Evolutionary conservation across 495 filamentous ascomycete species (phyloP).

Genomic region (Saxophila tyrrhenica): DNA sequence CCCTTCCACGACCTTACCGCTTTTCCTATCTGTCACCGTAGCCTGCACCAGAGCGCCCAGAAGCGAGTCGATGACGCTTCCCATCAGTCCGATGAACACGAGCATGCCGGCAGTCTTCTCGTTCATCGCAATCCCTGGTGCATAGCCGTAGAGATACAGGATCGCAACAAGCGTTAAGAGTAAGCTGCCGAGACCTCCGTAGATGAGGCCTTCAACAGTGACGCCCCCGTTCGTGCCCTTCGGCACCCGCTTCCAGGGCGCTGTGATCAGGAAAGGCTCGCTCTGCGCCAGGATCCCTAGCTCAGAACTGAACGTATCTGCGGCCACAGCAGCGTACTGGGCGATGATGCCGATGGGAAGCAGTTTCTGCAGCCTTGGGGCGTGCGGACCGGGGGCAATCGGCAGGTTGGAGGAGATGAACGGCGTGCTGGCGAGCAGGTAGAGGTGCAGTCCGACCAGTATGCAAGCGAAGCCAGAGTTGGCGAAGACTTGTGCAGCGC

Average conservation of each 20-base stretch:
- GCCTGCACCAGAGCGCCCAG: conserved; percentile 78
- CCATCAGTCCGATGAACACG: conserved; percentile 59
- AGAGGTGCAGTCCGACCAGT: conserved; percentile 59
- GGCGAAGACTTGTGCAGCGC: conserved; percentile 79
- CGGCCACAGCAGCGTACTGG: conserved; percentile 79
- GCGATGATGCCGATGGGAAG: conserved; percentile 33
- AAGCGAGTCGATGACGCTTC: conserved; percentile 74
- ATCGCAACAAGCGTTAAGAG: conserved; percentile 56
- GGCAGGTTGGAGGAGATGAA: conserved; percentile 14
- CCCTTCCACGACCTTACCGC: conserved; percentile 82
- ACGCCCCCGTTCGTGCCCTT: conserved; percentile 90
- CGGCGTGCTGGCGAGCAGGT: conserved; percentile 36
- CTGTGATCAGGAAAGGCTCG: conserved; percentile 76
- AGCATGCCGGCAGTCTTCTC: conserved; percentile 46
- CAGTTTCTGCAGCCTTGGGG: conserved; percentile 21
- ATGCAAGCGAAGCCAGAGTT: conserved; percentile 73
- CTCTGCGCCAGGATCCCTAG: conserved; percentile 76
- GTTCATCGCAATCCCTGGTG: conserved; percentile 55
- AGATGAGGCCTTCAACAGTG: conserved; percentile 56
- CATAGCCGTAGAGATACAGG: conserved; percentile 30
- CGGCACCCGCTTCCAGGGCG: conserved; percentile 64
- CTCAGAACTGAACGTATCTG: conserved; percentile 93
- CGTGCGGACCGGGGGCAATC: conserved; percentile 1
- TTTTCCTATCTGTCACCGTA: conserved; percentile 72
- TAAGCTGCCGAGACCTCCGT: conserved; percentile 64